Percentiles rank a stretch among this genome's conserved stretches.
Conservation (phyloP, 805 yeast species). For the Myxozyma kluyveri region DNA sequence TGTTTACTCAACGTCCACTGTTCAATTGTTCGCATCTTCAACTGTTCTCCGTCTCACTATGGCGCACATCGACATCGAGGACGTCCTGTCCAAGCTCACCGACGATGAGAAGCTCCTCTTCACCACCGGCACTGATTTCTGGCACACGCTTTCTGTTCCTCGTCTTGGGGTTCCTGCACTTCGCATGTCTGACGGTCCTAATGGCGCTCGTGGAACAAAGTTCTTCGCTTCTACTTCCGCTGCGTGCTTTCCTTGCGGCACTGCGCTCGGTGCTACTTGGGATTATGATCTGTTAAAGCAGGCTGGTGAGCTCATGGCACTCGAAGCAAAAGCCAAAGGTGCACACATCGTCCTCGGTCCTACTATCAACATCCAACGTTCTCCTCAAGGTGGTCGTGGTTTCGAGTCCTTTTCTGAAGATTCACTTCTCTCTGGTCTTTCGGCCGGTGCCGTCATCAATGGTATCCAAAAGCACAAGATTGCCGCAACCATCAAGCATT, state of each 20-base stretch:
- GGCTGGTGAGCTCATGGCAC: slow-evolving; percentile 53
- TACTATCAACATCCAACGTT: slow-evolving; percentile 52
- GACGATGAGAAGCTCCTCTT: slow-evolving; percentile 36
- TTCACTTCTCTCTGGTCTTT: slow-evolving; percentile 49
- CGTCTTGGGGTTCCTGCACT: slow-evolving; percentile 47
- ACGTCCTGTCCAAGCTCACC: slow-evolving; percentile 31
- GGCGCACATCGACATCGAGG: too few species aligned
- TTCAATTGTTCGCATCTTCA: too few species aligned
- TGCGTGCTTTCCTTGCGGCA: slow-evolving; percentile 60
- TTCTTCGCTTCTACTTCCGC: slow-evolving; percentile 53
- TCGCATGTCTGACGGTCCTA: slow-evolving; percentile 58
- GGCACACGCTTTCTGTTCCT: slow-evolving; percentile 49
- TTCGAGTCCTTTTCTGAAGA: slow-evolving; percentile 64
- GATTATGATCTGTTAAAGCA: slow-evolving; percentile 47
- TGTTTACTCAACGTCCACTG: too few species aligned
- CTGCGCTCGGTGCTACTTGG: slow-evolving; percentile 58
- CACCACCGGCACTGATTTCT: slow-evolving; percentile 43
- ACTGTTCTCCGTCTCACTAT: too few species aligned
- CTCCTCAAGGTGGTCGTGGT: slow-evolving; percentile 60
- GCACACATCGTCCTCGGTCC: slow-evolving; percentile 53
- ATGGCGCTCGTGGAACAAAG: slow-evolving; percentile 58
- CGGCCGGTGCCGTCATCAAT: slow-evolving; percentile 47
- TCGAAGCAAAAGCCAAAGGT: slow-evolving; percentile 54
- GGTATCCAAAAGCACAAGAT: slow-evolving; percentile 54
- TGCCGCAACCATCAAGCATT: slow-evolving; percentile 54